Evolutionary conservation across 1,284 basidiomycete genomes (phyloP), one percentile per base, ranked within the genome.

Genomic region (Cutaneotrichosporon daszewskae): DNA sequence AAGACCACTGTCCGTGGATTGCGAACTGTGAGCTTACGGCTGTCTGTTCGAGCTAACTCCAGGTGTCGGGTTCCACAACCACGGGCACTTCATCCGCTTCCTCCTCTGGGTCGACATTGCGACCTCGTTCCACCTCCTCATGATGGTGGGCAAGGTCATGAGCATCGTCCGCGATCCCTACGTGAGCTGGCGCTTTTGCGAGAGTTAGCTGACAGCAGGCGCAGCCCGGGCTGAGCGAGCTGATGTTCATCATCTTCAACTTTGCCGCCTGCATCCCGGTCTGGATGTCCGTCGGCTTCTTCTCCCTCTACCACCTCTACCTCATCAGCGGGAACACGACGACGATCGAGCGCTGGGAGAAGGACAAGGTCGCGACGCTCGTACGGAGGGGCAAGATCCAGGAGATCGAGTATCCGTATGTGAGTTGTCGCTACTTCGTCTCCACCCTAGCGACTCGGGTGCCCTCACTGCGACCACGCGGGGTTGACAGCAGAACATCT

Each of bases 261-360:
- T 92, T 85, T 61, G 82, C 83, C 1, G 73, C 85, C 1, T 91
- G 88, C 62, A 69, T 87, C 7, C 92, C 92, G 1, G 90, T 95
- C 3, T 70, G 91, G 29, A 67, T 95, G 37, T 76, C 82, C 20
- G 91, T 98, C 26, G 90, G 92, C 14, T 79, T 76, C 23, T 91
- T 92, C 73, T 89, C 87, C 78, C 46, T 91, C 22, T 98, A 94
- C 64, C 95, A 98, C 59, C 81, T 92, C 53, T 87, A 83, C 64
- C 79, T 81, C 37, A 69, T 94, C n/a, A 59, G 77, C 11, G 77
- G 77, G 17, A 98, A 98, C 66, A 84, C 84, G 11, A 98, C 94
- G 0, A 97, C 94, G 0, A 95, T 98, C 45, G 94, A 98, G 72
- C 82, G 86, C 1, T 95, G 89, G 87, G 95, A 98, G 68, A 96